Evolutionary conservation across 2,329 filamentous ascomycete genomes (phyloP).

Genomic region (Xylaria sp.): DNA sequence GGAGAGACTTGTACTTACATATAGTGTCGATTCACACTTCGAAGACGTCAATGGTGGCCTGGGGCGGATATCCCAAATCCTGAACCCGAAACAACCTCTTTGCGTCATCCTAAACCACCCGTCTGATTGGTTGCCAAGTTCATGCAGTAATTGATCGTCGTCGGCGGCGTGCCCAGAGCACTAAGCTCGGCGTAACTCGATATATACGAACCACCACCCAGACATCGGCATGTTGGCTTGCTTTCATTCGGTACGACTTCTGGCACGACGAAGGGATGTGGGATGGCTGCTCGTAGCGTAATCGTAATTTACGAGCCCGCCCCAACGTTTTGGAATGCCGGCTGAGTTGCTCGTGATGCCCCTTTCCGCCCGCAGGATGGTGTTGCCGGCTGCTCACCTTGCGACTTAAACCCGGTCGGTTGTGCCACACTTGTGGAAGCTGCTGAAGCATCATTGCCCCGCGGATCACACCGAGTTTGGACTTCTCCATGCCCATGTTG

Average conservation of each 20-base stretch:
- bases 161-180: background rate
- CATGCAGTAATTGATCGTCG: slow-evolving; percentile 11
- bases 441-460: slow-evolving; percentile 12
- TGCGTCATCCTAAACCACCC: background rate
- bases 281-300: background rate
- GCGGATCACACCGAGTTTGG: slow-evolving; percentile 20
- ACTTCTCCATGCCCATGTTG: background rate
- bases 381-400: slow-evolving; percentile 7
- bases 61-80: background rate
- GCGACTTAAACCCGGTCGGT: slow-evolving; percentile 18
- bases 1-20: background rate
- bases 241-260: background rate
- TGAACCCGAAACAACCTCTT: slow-evolving; percentile 19
- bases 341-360: background rate
- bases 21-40: slow-evolving; percentile 5
- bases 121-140: slow-evolving; percentile 4
- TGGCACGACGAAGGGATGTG: background rate
- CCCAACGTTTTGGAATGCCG: slow-evolving; percentile 12
- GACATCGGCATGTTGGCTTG: slow-evolving; percentile 6
- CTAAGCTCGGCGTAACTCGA: background rate
- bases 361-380: slow-evolving; percentile 10
- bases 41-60: slow-evolving; percentile 12
- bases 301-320: background rate
- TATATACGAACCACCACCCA: slow-evolving; percentile 6
- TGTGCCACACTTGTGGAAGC: slow-evolving; percentile 25